Evolutionary conservation across 176 grass and related monocot genomes (phyloP).

Genomic region (Otatea glauca): DNA sequence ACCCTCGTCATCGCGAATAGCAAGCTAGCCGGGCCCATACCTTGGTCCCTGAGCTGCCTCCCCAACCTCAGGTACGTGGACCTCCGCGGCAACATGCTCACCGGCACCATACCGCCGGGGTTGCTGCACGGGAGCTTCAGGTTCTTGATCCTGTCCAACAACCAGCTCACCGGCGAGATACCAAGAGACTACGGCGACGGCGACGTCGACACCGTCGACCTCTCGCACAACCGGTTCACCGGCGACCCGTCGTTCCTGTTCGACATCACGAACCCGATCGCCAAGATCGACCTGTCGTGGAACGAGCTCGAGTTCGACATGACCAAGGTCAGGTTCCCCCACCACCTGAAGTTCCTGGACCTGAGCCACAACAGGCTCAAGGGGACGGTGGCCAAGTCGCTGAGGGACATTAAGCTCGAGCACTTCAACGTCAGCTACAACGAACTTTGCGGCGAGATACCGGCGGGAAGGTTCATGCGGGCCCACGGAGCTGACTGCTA

Average conservation of each 20-base stretch:
- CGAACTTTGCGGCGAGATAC: slow-evolving; percentile 76
- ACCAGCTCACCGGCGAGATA: slow-evolving; percentile 66
- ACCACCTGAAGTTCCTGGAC: slow-evolving; percentile 68
- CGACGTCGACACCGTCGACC: slow-evolving; percentile 52
- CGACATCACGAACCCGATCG: slow-evolving; percentile 40
- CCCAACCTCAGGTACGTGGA: slow-evolving; percentile 61
- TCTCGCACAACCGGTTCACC: slow-evolving; percentile 63
- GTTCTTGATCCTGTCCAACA: slow-evolving; percentile 67
- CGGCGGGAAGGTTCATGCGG: slow-evolving; percentile 55
- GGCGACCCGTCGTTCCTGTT: slow-evolving; percentile 76
- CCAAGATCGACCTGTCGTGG: slow-evolving; percentile 83
- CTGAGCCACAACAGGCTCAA: slow-evolving; percentile 80
- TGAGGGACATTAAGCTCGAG: slow-evolving; percentile 52
- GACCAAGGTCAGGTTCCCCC: slow-evolving; percentile 52
- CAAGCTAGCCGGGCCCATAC: slow-evolving; percentile 74
- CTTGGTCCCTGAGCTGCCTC: slow-evolving; percentile 32
- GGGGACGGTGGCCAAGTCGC: slow-evolving; percentile 62
- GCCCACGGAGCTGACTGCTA: slow-evolving; percentile 49
- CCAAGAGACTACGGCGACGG: slow-evolving; percentile 44
- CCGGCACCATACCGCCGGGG: slow-evolving; percentile 63
- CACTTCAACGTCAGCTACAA: slow-evolving; percentile 79
- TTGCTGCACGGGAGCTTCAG: slow-evolving; percentile 56
- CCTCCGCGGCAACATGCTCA: slow-evolving; percentile 75
- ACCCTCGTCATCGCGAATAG: slow-evolving; percentile 64
- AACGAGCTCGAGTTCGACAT: slow-evolving; percentile 85